phyloP scores from a whole-genome alignment of 495 filamentous ascomycete genomes.

The Podospora appendiculata region DNA sequence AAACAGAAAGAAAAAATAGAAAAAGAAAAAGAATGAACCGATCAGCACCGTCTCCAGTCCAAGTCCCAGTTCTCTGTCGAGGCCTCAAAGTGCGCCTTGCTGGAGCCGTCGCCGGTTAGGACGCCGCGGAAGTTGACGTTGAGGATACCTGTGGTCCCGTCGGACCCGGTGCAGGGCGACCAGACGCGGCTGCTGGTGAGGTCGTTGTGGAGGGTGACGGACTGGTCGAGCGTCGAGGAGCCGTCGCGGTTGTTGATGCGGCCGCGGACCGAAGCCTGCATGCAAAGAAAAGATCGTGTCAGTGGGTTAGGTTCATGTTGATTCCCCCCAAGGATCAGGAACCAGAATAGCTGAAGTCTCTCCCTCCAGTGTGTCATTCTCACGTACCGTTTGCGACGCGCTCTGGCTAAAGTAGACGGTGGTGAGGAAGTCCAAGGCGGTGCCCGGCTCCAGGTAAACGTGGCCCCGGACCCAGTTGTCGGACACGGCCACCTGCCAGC shows the following conservation, averaged over 20 bases:
- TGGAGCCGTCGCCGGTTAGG: slow-evolving; percentile 19
- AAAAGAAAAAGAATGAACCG: too few species aligned
- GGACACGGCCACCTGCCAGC: slow-evolving; percentile 36
- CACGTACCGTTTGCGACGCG: slow-evolving; percentile 26
- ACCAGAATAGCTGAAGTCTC: too few species aligned
- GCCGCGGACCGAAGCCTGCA: not conserved
- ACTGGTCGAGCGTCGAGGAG: slow-evolving; percentile 16
- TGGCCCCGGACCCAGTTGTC: slow-evolving; percentile 27
- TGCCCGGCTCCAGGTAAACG: slow-evolving; percentile 24
- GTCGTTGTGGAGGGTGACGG: slow-evolving; percentile 22
- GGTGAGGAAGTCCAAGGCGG: slow-evolving; percentile 26
- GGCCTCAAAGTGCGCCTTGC: slow-evolving; percentile 32
- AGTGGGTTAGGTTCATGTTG: too few species aligned
- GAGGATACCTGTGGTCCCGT: slow-evolving; percentile 31
- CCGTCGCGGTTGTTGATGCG: slow-evolving; percentile 12
- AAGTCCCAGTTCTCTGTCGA: slow-evolving; percentile 31
- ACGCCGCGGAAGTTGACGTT: slow-evolving; percentile 40
- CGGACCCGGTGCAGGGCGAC: slow-evolving; percentile 29
- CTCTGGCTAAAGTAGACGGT: slow-evolving; percentile 34
- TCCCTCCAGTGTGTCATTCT: too few species aligned
- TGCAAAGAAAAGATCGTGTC: not conserved
- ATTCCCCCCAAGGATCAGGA: too few species aligned
- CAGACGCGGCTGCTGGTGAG: slow-evolving; percentile 20
- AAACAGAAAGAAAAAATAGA: not conserved
- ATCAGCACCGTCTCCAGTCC: slow-evolving; percentile 35